These are phyloP conservation scores for Fusarium illudens DNA, from an alignment of 2,329 filamentous ascomycete genomes.

Conservation along the genomic window DNA sequence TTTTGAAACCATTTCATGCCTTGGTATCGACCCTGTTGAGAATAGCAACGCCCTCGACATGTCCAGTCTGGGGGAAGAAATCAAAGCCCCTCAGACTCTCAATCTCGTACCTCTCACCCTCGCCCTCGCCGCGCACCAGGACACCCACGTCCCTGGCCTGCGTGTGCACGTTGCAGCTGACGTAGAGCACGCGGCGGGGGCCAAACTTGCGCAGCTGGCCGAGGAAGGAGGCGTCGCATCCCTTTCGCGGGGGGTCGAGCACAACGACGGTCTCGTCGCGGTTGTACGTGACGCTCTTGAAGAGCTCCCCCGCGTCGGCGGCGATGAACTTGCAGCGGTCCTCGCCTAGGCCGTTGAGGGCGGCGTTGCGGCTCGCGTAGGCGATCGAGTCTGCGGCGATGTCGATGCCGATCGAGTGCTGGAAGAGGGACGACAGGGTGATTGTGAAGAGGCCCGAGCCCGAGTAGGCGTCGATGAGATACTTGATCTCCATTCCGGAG, in stretches of 20 bases:
- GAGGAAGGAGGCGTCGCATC: slow-evolving; percentile 87
- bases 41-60: slow-evolving; percentile 74
- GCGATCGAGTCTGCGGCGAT: slow-evolving; percentile 81
- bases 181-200: slow-evolving; percentile 85
- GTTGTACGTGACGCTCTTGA: slow-evolving; percentile 76
- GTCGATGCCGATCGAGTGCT: slow-evolving; percentile 88
- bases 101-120: slow-evolving; percentile 74
- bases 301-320: slow-evolving; percentile 85
- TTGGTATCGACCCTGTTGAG: slow-evolving; percentile 61
- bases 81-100: slow-evolving; percentile 94
- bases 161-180: slow-evolving; percentile 97
- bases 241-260: slow-evolving; percentile 95
- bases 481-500: slow-evolving; percentile 65
- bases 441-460: slow-evolving; percentile 98
- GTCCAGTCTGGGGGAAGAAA: slow-evolving; percentile 90
- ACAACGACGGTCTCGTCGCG: slow-evolving; percentile 89
- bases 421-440: slow-evolving; percentile 85
- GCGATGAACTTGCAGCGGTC: slow-evolving; percentile 84
- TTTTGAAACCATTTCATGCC: slow-evolving; percentile 13
- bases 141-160: slow-evolving; percentile 93
- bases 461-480: slow-evolving; percentile 97
- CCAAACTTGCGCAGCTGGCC: slow-evolving; percentile 80
- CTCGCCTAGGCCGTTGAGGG: slow-evolving; percentile 73
- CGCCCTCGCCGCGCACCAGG: slow-evolving; percentile 73
- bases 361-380: slow-evolving; percentile 81